These are phyloP conservation scores for Jaapia argillacea DNA, from an alignment of 768 basidiomycete genomes.

Conservation along the genomic window DNA sequence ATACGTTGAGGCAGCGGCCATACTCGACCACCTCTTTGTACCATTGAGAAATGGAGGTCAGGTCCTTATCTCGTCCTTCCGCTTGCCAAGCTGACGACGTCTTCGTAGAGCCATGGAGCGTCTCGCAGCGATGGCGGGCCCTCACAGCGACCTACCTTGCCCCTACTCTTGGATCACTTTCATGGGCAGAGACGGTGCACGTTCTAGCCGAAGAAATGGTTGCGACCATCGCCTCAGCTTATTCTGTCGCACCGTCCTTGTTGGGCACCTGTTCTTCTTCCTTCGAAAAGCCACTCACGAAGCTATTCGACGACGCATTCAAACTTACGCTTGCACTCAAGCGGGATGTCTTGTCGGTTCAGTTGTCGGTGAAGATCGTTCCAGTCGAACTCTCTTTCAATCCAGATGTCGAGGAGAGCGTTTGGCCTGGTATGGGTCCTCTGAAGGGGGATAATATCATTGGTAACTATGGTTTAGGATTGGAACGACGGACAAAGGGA, in stretches of 20 bases:
- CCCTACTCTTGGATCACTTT: not conserved
- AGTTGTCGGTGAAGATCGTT: conserved; percentile 5
- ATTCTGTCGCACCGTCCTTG: conserved; percentile 5
- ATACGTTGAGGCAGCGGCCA: not conserved
- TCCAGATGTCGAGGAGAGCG: not conserved
- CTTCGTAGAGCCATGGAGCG: conserved; percentile 9
- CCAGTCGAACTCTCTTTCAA: conserved; percentile 2
- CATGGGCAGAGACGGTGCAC: not conserved
- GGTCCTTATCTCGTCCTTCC: not conserved
- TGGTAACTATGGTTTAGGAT: conserved; percentile 8
- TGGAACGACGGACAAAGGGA: conserved; percentile 2
- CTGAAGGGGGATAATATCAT: conserved; percentile 8
- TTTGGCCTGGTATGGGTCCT: conserved; percentile 11
- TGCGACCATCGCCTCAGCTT: conserved; percentile 3
- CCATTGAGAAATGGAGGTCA: conserved; percentile 1
- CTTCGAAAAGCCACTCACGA: not conserved
- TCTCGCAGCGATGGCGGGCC: conserved; percentile 10
- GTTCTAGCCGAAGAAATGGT: not conserved
- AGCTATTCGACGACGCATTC: conserved; percentile 6
- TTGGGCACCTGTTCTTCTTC: conserved; percentile 3
- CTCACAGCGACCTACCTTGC: conserved; percentile 4
- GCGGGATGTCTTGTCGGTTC: conserved; percentile 11
- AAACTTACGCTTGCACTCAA: conserved; percentile 7
- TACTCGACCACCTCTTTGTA: not conserved
- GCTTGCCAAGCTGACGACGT: not conserved